Evolutionary conservation across 1,284 basidiomycete genomes (phyloP).

Genomic region (Puccinia novopanici): DNA sequence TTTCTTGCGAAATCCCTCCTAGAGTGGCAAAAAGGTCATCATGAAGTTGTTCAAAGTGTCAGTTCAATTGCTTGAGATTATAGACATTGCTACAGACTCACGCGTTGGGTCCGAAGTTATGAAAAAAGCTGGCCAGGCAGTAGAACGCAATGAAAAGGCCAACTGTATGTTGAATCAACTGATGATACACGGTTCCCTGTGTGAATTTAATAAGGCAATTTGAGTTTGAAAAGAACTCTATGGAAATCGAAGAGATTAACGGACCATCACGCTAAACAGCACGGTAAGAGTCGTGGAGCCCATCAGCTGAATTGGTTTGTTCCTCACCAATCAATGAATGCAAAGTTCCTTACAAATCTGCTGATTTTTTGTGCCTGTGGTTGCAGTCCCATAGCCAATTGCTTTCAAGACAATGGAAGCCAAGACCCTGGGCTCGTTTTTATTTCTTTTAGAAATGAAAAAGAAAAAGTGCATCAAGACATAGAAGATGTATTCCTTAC

Average conservation of each 20-base stretch:
- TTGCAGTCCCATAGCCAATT: constrained; percentile 63
- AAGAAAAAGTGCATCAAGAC: neutral
- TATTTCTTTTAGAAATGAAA: no score
- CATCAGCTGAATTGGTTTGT: constrained; percentile 76
- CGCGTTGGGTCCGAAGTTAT: no score
- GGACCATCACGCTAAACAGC: constrained; percentile 68
- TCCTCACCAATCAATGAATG: constrained; percentile 72
- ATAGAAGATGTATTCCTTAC: constrained; percentile 27
- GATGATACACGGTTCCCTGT: constrained; percentile 56
- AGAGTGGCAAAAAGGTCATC: no score
- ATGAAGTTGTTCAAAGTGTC: no score
- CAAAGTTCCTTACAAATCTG: constrained; percentile 62
- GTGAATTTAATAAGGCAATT: neutral
- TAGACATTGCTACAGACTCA: no score
- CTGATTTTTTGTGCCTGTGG: constrained; percentile 59
- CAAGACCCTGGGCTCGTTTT: constrained; percentile 65
- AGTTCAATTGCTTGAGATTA: no score
- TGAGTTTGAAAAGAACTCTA: constrained; percentile 53
- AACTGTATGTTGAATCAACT: no score
- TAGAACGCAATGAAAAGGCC: no score
- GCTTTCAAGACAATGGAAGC: constrained; percentile 66
- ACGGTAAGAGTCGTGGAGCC: constrained; percentile 72
- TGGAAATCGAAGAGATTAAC: constrained; percentile 68
- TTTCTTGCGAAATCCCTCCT: no score
- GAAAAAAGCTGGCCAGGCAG: no score